Evolutionary conservation across 139 green algal genomes (phyloP).

Genomic region (Chlamydomonas asymmetrica): DNA sequence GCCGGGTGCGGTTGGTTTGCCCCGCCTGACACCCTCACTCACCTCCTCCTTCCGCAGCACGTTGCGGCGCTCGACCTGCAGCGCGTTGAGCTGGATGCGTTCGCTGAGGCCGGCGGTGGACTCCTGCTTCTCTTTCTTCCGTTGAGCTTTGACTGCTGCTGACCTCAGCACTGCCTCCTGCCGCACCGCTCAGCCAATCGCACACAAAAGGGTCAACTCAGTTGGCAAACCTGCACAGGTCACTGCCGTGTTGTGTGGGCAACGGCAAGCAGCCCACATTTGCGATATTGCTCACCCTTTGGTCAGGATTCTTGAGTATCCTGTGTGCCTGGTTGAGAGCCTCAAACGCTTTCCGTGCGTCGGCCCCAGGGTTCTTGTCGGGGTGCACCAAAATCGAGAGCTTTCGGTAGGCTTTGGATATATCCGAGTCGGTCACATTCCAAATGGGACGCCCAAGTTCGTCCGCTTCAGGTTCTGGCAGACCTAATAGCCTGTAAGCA

Average conservation of each 20-base stretch:
- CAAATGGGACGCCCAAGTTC: constrained; percentile 64
- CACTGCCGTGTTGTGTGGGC: background rate
- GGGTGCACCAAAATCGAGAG: constrained; percentile 80
- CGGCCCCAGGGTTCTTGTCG: constrained; percentile 71
- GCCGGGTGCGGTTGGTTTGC: no score
- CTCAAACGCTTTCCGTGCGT: constrained; percentile 59
- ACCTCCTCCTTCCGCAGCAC: constrained; percentile 55
- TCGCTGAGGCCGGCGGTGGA: constrained; percentile 51
- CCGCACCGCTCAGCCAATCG: background rate
- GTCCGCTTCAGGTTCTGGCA: constrained; percentile 65
- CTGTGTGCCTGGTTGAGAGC: constrained; percentile 70
- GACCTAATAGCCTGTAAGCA: constrained; percentile 62
- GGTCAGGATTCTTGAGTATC: constrained; percentile 52
- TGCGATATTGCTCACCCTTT: constrained; percentile 15
- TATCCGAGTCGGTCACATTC: constrained; percentile 52
- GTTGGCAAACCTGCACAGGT: background rate
- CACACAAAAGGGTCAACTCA: background rate
- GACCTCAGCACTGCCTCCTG: constrained; percentile 63
- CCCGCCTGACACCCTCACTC: no score
- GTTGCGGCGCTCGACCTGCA: constrained; percentile 43
- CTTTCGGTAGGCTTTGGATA: constrained; percentile 70
- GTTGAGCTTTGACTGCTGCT: constrained; percentile 32
- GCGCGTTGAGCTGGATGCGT: constrained; percentile 52
- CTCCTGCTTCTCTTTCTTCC: constrained; percentile 48
- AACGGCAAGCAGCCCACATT: background rate